phyloP scores from a whole-genome alignment of 176 grass and related monocot species.

The Ananas comosus region DNA sequence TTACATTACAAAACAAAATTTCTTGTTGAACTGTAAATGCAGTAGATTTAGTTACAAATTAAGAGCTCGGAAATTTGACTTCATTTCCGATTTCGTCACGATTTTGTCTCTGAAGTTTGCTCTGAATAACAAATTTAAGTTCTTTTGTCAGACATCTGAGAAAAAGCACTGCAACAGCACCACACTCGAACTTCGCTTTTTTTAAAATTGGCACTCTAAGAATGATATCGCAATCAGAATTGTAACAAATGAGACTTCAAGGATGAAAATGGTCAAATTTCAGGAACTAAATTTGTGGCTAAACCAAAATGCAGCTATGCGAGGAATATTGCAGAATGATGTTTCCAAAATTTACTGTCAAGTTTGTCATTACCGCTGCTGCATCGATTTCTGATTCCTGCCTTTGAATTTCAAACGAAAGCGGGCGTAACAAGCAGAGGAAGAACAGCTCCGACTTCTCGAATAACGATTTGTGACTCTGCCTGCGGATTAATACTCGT shows the following conservation, averaged over 20 bases:
- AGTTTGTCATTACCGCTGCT: slow-evolving; percentile 36
- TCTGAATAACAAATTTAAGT: no score
- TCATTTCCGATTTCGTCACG: no score
- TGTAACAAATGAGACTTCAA: no score
- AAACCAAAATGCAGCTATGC: not conserved
- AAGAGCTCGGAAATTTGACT: no score
- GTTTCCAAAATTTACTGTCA: not conserved
- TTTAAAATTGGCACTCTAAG: not conserved
- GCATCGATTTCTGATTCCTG: slow-evolving; percentile 96
- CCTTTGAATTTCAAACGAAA: slow-evolving; percentile 66
- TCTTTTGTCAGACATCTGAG: no score
- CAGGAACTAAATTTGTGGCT: not conserved
- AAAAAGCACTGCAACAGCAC: no score
- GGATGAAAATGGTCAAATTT: no score
- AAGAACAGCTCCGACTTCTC: slow-evolving; percentile 92
- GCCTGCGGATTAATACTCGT: slow-evolving; percentile 49
- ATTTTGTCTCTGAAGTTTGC: no score
- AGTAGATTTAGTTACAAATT: no score
- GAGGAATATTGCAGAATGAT: not conserved
- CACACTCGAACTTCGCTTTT: no score
- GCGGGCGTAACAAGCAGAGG: slow-evolving; percentile 60
- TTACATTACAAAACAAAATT: no score
- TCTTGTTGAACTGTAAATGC: no score
- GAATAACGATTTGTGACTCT: slow-evolving; percentile 80
- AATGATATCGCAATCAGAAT: slow-evolving; percentile 5